A percentile compares a stretch with the other conserved stretches of the same genome.
These are phyloP conservation scores for Diaporthe nobilis DNA, from an alignment of 2,329 filamentous ascomycete genomes.

Conservation along the genomic window DNA sequence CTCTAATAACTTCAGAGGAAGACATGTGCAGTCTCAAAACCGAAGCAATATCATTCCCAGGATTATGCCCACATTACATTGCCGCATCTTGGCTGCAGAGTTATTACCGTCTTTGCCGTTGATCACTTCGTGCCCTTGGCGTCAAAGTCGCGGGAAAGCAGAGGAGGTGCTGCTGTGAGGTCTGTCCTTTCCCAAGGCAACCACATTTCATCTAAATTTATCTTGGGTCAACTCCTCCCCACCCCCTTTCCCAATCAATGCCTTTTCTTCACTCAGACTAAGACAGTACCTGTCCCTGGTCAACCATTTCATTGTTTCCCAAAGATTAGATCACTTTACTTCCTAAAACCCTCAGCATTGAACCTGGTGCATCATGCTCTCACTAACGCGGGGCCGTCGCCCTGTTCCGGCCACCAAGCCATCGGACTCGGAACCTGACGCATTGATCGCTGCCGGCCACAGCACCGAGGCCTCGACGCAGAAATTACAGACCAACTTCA, in stretches of 20 bases:
- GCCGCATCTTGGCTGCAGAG: not conserved
- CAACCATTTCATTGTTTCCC: not conserved
- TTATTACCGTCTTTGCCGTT: not conserved
- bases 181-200: slow-evolving; percentile 38
- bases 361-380: slow-evolving; percentile 19
- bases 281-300: not conserved
- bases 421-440: not conserved
- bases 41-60: not conserved
- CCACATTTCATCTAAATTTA: slow-evolving; percentile 9
- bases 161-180: not conserved
- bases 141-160: not conserved
- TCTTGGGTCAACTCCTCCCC: not conserved
- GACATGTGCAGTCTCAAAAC: not conserved
- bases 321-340: too few species aligned
- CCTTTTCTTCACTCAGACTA: not conserved
- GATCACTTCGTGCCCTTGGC: not conserved
- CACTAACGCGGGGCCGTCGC: not conserved
- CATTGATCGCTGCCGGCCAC: not conserved
- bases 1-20: too few species aligned
- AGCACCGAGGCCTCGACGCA: not conserved
- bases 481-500: slow-evolving; percentile 51
- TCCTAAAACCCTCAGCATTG: not conserved
- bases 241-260: not conserved
- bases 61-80: not conserved
- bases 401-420: not conserved